Evolutionary conservation across 441 rosid species (phyloP).

Genomic region (Croton laevigatus): DNA sequence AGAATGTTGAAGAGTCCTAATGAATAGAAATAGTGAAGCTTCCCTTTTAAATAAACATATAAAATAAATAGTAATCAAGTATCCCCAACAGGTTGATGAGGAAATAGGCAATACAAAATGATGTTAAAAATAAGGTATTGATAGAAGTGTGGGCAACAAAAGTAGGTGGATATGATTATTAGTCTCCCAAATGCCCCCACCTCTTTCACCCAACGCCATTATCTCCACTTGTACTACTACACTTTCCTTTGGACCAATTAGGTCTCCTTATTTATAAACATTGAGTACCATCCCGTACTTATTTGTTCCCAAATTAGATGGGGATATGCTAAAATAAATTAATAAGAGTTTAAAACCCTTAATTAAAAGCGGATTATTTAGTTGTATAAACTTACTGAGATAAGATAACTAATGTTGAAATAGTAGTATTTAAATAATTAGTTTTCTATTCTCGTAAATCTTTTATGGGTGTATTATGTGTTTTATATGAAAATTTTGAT

Average conservation of each 20-base stretch:
- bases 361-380: too few species aligned
- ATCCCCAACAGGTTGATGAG: background rate
- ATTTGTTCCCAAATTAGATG: background rate
- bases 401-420: too few species aligned
- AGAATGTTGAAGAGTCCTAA: too few species aligned
- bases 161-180: slow-evolving; percentile 25
- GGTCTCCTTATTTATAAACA: background rate
- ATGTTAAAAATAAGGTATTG: slow-evolving; percentile 7
- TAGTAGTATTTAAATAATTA: too few species aligned
- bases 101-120: slow-evolving; percentile 8
- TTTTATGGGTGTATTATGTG: too few species aligned
- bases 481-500: too few species aligned
- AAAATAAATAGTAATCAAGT: background rate
- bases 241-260: background rate
- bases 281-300: too few species aligned
- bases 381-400: too few species aligned
- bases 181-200: background rate
- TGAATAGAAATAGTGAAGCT: too few species aligned
- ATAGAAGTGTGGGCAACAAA: slow-evolving; percentile 4
- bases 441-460: too few species aligned
- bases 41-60: background rate
- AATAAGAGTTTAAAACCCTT: too few species aligned
- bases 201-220: slow-evolving; percentile 7
- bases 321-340: background rate
- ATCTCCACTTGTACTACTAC: slow-evolving; percentile 13